Conservation (phyloP, 2,329 filamentous ascomycete species). For the Thelonectria blattea region DNA sequence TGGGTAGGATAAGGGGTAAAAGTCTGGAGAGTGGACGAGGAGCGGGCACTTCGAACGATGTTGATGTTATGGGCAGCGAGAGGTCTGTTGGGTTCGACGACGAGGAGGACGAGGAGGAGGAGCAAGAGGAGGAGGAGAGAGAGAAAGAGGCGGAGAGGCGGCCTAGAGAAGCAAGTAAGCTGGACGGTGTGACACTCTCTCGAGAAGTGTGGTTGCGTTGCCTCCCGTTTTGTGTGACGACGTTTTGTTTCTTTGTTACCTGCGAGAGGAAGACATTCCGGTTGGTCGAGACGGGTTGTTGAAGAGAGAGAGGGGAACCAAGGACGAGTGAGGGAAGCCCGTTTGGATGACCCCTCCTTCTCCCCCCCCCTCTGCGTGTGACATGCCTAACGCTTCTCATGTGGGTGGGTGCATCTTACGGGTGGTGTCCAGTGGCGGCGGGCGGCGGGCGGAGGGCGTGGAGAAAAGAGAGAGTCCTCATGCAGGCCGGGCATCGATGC, state of each 20-base stretch:
- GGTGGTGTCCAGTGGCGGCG: too few relatives aligned
- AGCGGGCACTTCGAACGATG: too few relatives aligned
- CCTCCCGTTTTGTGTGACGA: neutral
- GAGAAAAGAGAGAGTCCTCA: neutral
- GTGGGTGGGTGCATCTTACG: neutral
- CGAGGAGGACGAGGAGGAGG: too few relatives aligned
- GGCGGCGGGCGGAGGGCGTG: neutral
- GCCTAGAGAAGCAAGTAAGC: neutral
- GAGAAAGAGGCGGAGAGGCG: too few relatives aligned
- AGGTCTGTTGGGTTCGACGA: too few relatives aligned
- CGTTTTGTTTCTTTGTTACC: neutral
- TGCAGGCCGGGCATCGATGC: neutral
- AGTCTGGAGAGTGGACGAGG: too few relatives aligned
- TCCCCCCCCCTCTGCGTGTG: neutral
- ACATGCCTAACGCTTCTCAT: neutral
- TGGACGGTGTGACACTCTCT: neutral
- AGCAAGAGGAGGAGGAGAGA: too few relatives aligned
- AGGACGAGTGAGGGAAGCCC: neutral
- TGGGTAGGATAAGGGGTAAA: too few relatives aligned
- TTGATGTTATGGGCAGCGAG: too few relatives aligned
- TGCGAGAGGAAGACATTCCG: neutral
- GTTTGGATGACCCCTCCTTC: too few relatives aligned
- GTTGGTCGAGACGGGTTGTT: neutral
- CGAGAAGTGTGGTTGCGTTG: neutral
- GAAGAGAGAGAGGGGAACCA: neutral